Conservation (phyloP, 2,329 filamentous ascomycete genomes). For the Capronia coronata region DNA sequence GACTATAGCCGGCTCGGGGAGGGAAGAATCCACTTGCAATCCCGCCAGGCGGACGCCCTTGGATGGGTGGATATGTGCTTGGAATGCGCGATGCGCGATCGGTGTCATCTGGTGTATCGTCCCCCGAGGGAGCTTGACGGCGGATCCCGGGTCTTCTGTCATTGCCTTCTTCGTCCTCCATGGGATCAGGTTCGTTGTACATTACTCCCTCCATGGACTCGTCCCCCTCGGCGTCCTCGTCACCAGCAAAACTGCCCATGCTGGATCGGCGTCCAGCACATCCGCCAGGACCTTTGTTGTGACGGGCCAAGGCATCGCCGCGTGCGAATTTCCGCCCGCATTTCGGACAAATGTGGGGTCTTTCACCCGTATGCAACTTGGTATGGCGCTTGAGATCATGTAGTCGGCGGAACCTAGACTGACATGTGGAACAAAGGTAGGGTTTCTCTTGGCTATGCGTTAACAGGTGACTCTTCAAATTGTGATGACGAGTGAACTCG, state of each 20-base stretch:
- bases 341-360: constrained; percentile 89
- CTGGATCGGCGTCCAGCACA: constrained; percentile 88
- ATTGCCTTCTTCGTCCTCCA: constrained; percentile 43
- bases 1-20: constrained; percentile 52
- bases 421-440: constrained; percentile 87
- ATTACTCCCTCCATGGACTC: constrained; percentile 60
- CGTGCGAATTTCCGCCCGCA: constrained; percentile 92
- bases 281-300: constrained; percentile 91
- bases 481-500: constrained; percentile 94
- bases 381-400: constrained; percentile 95
- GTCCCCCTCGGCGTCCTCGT: constrained; percentile 54
- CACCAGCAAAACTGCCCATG: constrained; percentile 73
- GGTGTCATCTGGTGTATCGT: constrained; percentile 37
- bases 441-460: constrained; percentile 99
- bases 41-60: constrained; percentile 45
- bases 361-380: constrained; percentile 93
- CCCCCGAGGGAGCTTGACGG: constrained; percentile 58
- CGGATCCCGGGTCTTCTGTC: constrained; percentile 59
- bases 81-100: constrained; percentile 50
- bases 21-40: constrained; percentile 55
- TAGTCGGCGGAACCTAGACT: constrained; percentile 82
- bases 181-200: constrained; percentile 48
- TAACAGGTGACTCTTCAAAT: constrained; percentile 92
- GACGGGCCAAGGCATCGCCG: constrained; percentile 86
- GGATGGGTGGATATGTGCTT: constrained; percentile 71